Evolutionary conservation across 129 eudicot genomes (phyloP).

Genomic region (Chrysanthemum makinoi): DNA sequence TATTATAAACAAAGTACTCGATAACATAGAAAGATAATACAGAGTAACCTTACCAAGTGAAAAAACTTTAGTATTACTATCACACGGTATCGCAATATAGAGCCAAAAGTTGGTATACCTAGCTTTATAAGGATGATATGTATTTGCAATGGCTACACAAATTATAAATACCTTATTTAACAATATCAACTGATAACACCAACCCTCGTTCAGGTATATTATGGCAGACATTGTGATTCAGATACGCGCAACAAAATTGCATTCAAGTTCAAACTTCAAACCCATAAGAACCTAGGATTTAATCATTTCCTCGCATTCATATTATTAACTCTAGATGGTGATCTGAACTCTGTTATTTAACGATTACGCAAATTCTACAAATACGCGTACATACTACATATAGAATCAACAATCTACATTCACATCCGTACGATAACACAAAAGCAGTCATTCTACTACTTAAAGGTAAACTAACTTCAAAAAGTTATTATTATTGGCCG

Average conservation of each 20-base stretch:
- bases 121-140: neutral
- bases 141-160: neutral
- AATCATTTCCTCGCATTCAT: neutral
- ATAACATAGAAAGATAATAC: neutral
- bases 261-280: neutral
- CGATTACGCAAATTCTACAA: no score
- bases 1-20: neutral
- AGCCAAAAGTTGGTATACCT: neutral
- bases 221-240: neutral
- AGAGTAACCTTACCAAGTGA: neutral
- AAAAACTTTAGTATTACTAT: neutral
- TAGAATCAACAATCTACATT: no score
- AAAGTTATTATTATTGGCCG: neutral
- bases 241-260: neutral
- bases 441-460: neutral
- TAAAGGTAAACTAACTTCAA: neutral
- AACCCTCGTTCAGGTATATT: neutral
- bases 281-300: neutral
- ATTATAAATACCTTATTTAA: neutral
- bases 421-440: neutral
- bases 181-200: neutral
- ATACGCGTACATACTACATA: no score
- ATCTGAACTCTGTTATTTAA: no score
- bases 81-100: neutral
- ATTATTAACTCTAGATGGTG: neutral